Evolutionary conservation across 805 yeast genomes (phyloP).

Genomic region (Candida tibetensis): DNA sequence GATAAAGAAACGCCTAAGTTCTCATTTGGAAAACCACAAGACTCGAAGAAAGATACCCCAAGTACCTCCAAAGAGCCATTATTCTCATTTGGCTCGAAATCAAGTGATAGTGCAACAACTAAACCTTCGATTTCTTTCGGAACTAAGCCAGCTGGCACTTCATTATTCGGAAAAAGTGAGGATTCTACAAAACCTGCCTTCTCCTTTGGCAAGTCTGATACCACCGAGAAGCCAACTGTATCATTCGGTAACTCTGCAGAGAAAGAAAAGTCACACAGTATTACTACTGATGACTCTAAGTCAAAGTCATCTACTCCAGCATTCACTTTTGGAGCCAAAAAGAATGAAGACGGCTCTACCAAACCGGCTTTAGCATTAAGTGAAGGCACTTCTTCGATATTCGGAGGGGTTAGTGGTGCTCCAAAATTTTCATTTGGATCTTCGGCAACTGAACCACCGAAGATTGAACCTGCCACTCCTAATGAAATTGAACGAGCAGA

Average conservation of each 20-base stretch:
- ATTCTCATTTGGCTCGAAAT: constrained; percentile 18
- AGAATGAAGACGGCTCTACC: background rate
- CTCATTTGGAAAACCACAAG: constrained; percentile 5
- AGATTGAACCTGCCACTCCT: background rate
- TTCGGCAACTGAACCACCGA: no score
- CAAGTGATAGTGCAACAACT: constrained; percentile 2
- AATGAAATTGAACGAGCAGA: background rate
- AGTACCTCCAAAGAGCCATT: constrained; percentile 7
- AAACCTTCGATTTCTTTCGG: constrained; percentile 19
- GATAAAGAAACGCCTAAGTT: constrained; percentile 1
- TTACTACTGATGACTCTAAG: no score
- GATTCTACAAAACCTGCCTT: constrained; percentile 10
- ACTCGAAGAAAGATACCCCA: constrained; percentile 6
- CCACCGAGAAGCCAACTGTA: constrained; percentile 9
- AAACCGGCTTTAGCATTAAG: background rate
- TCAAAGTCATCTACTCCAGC: no score
- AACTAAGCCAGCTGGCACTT: background rate
- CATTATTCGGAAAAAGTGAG: no score
- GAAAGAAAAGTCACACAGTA: no score
- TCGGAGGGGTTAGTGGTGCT: background rate
- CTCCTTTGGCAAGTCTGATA: constrained; percentile 11
- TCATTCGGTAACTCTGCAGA: constrained; percentile 16
- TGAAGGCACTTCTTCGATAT: background rate
- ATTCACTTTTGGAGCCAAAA: constrained; percentile 4
- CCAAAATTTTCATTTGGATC: constrained; percentile 11